A percentile compares a stretch with the other conserved stretches of the same genome.
Conservation (phyloP, 192 early-diverging fungal genomes). For the Linnemannia schmuckeri region DNA sequence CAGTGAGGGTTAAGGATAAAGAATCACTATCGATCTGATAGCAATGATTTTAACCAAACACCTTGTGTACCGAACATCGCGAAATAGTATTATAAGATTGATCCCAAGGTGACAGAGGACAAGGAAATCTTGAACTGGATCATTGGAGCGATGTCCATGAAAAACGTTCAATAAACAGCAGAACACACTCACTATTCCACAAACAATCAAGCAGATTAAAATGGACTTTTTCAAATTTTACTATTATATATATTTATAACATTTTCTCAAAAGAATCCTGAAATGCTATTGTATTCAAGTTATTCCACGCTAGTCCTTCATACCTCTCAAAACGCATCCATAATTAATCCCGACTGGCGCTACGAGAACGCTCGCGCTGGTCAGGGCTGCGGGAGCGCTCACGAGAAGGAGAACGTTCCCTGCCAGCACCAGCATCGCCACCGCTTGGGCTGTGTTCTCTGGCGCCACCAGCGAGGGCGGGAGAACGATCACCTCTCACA, state of each 20-base stretch:
- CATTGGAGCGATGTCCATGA: slow-evolving; percentile 67
- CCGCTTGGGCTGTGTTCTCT: slow-evolving; percentile 24
- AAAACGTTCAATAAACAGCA: slow-evolving; percentile 47
- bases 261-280: neutral
- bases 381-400: slow-evolving; percentile 27
- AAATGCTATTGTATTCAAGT: neutral
- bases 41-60: neutral
- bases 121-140: slow-evolving; percentile 61
- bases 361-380: slow-evolving; percentile 46
- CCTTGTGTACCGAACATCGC: neutral
- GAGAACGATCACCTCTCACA: slow-evolving; percentile 37
- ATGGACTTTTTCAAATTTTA: neutral
- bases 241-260: neutral
- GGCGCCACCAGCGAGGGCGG: slow-evolving; percentile 22
- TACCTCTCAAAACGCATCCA: neutral
- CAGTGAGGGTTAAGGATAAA: neutral
- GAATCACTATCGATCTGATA: no score
- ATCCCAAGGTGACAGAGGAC: slow-evolving; percentile 47
- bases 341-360: slow-evolving; percentile 47
- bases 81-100: slow-evolving; percentile 66
- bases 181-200: neutral
- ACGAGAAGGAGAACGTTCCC: slow-evolving; percentile 28
- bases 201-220: slow-evolving; percentile 10
- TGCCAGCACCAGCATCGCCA: slow-evolving; percentile 8
- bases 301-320: no score